Evolutionary conservation across 148 eudicot species (phyloP).

Genomic region (Chenopodium formosanum): DNA sequence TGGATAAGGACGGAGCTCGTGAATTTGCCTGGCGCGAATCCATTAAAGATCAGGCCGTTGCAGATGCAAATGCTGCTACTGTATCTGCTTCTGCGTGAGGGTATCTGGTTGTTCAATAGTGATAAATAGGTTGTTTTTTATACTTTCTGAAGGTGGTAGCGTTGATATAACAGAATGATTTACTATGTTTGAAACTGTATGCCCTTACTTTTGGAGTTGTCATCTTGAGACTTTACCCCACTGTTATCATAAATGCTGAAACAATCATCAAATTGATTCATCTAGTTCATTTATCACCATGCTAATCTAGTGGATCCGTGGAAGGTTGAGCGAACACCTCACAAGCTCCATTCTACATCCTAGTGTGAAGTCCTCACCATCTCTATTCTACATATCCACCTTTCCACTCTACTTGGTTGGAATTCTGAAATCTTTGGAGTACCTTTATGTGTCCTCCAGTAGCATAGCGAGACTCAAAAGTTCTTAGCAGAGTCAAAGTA

Average conservation of each 20-base stretch:
- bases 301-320: background rate
- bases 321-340: background rate
- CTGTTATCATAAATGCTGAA: background rate
- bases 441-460: slow-evolving; percentile 29
- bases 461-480: slow-evolving; percentile 21
- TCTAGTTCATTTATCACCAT: background rate
- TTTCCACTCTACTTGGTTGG: too few relatives aligned
- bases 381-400: too few relatives aligned
- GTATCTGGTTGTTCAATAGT: background rate
- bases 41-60: slow-evolving; percentile 40
- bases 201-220: background rate
- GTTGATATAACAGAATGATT: background rate
- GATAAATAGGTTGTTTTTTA: background rate
- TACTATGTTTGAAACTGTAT: slow-evolving; percentile 6
- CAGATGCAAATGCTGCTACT: slow-evolving; percentile 28
- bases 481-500: slow-evolving; percentile 16
- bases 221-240: background rate
- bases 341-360: background rate
- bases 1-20: slow-evolving; percentile 77
- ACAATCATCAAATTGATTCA: background rate
- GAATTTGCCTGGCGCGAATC: slow-evolving; percentile 77
- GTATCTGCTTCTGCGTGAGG: slow-evolving; percentile 12
- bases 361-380: too few relatives aligned
- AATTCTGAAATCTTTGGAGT: slow-evolving; percentile 25
- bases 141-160: slow-evolving; percentile 1